Percentiles rank a stretch among this genome's conserved stretches.
phyloP scores from a whole-genome alignment of 1,284 basidiomycete species.

The Neolentinus lepideus region DNA sequence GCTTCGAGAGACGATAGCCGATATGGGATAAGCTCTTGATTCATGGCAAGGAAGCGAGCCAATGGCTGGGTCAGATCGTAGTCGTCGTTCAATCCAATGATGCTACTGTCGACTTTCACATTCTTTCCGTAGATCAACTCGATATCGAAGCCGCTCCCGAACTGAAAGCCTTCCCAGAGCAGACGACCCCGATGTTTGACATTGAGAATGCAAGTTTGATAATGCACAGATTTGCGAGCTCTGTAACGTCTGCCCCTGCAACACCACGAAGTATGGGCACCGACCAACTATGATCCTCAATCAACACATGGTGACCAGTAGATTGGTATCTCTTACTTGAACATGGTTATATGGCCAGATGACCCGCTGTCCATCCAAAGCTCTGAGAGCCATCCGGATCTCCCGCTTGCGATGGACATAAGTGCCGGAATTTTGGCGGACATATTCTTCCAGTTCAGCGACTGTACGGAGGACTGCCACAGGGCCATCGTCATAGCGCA shows the following conservation, averaged over 20 bases:
- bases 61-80: slow-evolving; percentile 58
- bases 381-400: slow-evolving; percentile 59
- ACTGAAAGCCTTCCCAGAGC: slow-evolving; percentile 48
- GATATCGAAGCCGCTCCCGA: slow-evolving; percentile 69
- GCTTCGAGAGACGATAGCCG: slow-evolving; percentile 40
- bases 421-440: slow-evolving; percentile 54
- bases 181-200: slow-evolving; percentile 54
- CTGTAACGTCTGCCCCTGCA: slow-evolving; percentile 38
- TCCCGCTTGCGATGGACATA: slow-evolving; percentile 47
- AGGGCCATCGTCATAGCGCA: slow-evolving; percentile 66
- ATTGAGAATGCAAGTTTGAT: slow-evolving; percentile 41
- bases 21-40: slow-evolving; percentile 43
- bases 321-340: slow-evolving; percentile 31
- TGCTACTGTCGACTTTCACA: slow-evolving; percentile 42
- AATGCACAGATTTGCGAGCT: slow-evolving; percentile 41
- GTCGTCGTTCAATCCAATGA: slow-evolving; percentile 64
- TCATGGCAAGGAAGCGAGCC: slow-evolving; percentile 60
- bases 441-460: slow-evolving; percentile 51
- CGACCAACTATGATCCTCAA: slow-evolving; percentile 33
- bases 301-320: slow-evolving; percentile 8
- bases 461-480: slow-evolving; percentile 40
- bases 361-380: slow-evolving; percentile 61
- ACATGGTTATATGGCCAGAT: slow-evolving; percentile 61
- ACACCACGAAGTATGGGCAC: slow-evolving; percentile 32
- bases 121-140: slow-evolving; percentile 50